A percentile compares a stretch with the other conserved stretches of the same genome.
These are phyloP conservation scores for Sarocladiaceae sp. DNA, from an alignment of 2,329 filamentous ascomycete genomes.

Conservation along the genomic window DNA sequence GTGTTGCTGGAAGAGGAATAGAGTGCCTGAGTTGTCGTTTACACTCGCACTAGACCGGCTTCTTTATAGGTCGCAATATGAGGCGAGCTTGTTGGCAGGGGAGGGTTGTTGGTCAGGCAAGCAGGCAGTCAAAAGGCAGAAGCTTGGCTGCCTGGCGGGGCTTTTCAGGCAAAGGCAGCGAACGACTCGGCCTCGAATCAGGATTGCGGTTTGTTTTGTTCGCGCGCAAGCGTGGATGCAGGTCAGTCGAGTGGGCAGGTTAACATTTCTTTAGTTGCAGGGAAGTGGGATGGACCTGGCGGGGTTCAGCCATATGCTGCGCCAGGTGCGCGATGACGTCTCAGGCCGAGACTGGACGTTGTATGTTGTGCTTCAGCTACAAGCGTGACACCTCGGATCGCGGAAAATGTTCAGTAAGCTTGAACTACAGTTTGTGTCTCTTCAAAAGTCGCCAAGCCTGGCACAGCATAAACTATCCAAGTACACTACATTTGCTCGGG, in stretches of 20 bases:
- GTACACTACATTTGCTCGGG: too few relatives aligned
- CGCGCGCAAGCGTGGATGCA: not conserved
- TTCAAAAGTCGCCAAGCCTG: too few relatives aligned
- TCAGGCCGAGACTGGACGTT: too few relatives aligned
- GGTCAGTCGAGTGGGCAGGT: not conserved
- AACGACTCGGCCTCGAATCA: not conserved
- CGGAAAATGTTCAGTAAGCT: too few relatives aligned
- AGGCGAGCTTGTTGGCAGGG: not conserved
- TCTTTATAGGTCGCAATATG: not conserved
- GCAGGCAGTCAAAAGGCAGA: not conserved
- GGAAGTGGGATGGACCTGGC: not conserved
- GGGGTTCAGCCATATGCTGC: not conserved
- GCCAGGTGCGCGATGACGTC: conserved; percentile 3
- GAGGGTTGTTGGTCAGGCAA: not conserved
- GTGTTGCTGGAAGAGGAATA: not conserved
- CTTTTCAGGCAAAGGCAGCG: not conserved
- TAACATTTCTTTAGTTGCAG: not conserved
- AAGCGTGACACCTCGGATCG: not conserved
- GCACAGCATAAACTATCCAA: too few relatives aligned
- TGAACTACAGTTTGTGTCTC: too few relatives aligned
- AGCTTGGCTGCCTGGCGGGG: conserved; percentile 4
- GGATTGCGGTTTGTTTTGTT: not conserved
- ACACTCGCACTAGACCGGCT: not conserved
- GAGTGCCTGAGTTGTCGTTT: too few relatives aligned
- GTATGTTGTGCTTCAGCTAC: not conserved